phyloP scores from a whole-genome alignment of 1,139 yeast species.

The Suhomyces panamericanus region DNA sequence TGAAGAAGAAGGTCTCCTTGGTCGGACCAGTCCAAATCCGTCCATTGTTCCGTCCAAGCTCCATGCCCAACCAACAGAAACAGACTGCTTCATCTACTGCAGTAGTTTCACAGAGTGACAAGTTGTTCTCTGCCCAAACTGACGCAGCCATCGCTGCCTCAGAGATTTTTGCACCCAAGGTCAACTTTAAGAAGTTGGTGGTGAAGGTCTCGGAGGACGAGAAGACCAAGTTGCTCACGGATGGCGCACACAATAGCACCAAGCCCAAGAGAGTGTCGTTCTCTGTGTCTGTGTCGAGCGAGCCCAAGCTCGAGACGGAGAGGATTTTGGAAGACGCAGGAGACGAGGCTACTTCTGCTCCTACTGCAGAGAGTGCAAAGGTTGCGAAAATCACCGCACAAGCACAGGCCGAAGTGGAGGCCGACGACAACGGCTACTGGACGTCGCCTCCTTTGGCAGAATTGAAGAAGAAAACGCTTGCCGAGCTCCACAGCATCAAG shows the following conservation, averaged over 20 bases:
- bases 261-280: constrained; percentile 11
- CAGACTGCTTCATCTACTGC: background rate
- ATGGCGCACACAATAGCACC: constrained; percentile 6
- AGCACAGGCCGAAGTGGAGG: constrained; percentile 42
- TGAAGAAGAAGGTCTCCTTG: constrained; percentile 10
- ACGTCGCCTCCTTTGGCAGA: constrained; percentile 73
- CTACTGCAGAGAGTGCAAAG: background rate
- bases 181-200: constrained; percentile 56
- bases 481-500: constrained; percentile 63
- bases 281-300: constrained; percentile 4
- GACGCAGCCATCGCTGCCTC: constrained; percentile 70
- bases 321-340: background rate
- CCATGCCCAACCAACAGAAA: constrained; percentile 6
- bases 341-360: background rate
- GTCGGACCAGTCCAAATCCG: constrained; percentile 5
- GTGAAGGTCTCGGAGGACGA: constrained; percentile 45
- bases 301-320: background rate
- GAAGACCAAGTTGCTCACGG: constrained; percentile 13
- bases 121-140: constrained; percentile 35
- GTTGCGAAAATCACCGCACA: constrained; percentile 20
- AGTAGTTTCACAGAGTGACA: constrained; percentile 10
- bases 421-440: constrained; percentile 75
- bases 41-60: constrained; percentile 8
- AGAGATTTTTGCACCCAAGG: constrained; percentile 70
- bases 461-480: constrained; percentile 56